These are phyloP conservation scores for Candida freyschussii DNA, from an alignment of 1,139 yeast species.

Conservation along the genomic window DNA sequence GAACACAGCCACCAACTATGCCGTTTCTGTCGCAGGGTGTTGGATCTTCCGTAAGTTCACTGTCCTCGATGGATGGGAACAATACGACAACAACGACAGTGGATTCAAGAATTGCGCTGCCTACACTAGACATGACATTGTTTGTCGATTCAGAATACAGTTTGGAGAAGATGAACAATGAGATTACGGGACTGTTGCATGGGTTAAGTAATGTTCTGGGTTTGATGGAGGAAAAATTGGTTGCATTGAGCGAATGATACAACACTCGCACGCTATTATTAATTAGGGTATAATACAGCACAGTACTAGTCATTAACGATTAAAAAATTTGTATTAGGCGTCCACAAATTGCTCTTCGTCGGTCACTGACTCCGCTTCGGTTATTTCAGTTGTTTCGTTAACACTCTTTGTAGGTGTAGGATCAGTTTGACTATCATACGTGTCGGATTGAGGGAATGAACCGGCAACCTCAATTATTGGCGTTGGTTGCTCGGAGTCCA, in stretches of 20 bases:
- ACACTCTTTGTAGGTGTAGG: slow-evolving; percentile 5
- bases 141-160: slow-evolving; percentile 21
- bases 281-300: too few relatives aligned
- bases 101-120: slow-evolving; percentile 7
- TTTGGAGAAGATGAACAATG: slow-evolving; percentile 20
- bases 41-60: slow-evolving; percentile 19
- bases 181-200: slow-evolving; percentile 17
- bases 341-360: slow-evolving; percentile 21
- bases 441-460: slow-evolving; percentile 5
- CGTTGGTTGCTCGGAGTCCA: slow-evolving; percentile 13
- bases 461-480: slow-evolving; percentile 11
- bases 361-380: not conserved
- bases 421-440: slow-evolving; percentile 9
- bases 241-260: slow-evolving; percentile 18
- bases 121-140: slow-evolving; percentile 17
- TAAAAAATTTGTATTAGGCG: too few relatives aligned
- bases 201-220: slow-evolving; percentile 21
- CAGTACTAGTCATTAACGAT: too few relatives aligned
- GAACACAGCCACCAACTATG: slow-evolving; percentile 20
- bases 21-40: slow-evolving; percentile 21
- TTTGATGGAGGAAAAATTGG: slow-evolving; percentile 25
- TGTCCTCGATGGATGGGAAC: slow-evolving; percentile 16
- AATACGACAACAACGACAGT: slow-evolving; percentile 3
- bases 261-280: too few relatives aligned
- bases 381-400: slow-evolving; percentile 1